Evolutionary conservation across 306 rosid genomes (phyloP), one percentile per base, ranked within the genome.

Genomic region (Begonia loranthoides): DNA sequence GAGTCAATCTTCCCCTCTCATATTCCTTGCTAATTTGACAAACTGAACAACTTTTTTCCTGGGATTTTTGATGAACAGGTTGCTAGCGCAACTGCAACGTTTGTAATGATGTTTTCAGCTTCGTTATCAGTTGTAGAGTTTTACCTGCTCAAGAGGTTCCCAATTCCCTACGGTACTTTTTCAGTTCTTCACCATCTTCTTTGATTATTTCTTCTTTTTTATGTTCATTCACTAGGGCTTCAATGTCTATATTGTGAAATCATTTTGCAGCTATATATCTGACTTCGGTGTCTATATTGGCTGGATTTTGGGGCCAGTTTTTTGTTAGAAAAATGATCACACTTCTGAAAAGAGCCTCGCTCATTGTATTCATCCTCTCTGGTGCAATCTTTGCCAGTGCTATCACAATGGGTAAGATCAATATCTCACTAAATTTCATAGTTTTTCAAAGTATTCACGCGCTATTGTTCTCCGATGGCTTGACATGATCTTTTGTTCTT

Each of bases 61-160:
- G 14, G n/a, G n/a, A 3, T 43, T 2, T 43, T 28, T 28, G 15
- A 28, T 62, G 59, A n/a, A 55, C 54, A 87, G 93, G 95, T 85
- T 65, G 97, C 97, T 6, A 89, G 95, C 69, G 83, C 94, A 17
- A 84, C 97, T 45, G 95, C 95, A 36, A 82, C 95, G 66, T 84
- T 82, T 52, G 95, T 89, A 50, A 84, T 89, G 95, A 73, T 74
- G 80, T 89, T 84, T 67, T 89, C 97, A 1, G 66, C 95, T 44
- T 84, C 95, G 21, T 56, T 89, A 41, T 89, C 93, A 1, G 90
- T 82, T 34, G 81, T 84, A 58, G 90, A 89, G 62, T 89, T 89
- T 67, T 82, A 77, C 76, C 74, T 85, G 50, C 87, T 89, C 66
- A 70, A 84, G 66, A 79, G 95, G 59, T 84, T 89, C 49, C 95